These are phyloP conservation scores for Sporisorium sorghi DNA, from an alignment of 1,284 basidiomycete species.

Conservation along the genomic window DNA sequence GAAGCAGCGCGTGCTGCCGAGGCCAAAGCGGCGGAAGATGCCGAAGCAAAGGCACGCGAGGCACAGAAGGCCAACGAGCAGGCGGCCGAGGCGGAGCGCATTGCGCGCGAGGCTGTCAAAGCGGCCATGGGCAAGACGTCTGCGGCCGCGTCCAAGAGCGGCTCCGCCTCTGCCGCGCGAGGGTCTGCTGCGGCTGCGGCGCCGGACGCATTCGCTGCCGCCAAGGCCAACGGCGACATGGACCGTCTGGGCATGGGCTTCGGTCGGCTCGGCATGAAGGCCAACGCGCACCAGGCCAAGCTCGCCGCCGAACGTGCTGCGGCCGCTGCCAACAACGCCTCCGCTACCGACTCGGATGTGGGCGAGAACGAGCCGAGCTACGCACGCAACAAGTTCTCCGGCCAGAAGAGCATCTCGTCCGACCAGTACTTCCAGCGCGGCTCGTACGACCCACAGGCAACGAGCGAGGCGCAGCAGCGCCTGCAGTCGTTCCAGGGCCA, in stretches of 20 bases:
- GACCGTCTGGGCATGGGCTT: conserved; percentile 82
- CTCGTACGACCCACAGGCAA: conserved; percentile 81
- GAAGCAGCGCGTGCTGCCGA: conserved; percentile 50
- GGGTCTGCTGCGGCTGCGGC: conserved; percentile 33
- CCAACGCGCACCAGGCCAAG: conserved; percentile 51
- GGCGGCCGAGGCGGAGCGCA: conserved; percentile 52
- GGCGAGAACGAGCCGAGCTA: conserved; percentile 75
- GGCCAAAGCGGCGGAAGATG: conserved; percentile 49
- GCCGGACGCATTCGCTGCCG: conserved; percentile 59
- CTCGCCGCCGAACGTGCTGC: conserved; percentile 50
- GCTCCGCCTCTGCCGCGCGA: conserved; percentile 9
- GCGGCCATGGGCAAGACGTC: conserved; percentile 45
- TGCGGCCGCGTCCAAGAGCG: conserved; percentile 22
- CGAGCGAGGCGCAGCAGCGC: conserved; percentile 82
- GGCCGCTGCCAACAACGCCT: conserved; percentile 45
- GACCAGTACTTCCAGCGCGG: conserved; percentile 97
- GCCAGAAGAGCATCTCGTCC: conserved; percentile 88
- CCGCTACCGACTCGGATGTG: conserved; percentile 28
- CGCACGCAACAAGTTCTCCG: conserved; percentile 90
- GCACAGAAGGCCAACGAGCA: conserved; percentile 42
- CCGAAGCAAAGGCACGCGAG: conserved; percentile 50
- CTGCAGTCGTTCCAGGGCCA: conserved; percentile 89
- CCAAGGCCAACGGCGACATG: conserved; percentile 73
- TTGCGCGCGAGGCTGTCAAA: conserved; percentile 57
- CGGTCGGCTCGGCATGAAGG: conserved; percentile 77